These are phyloP conservation scores for Russula brevipes DNA, from an alignment of 768 basidiomycete species.

Conservation along the genomic window DNA sequence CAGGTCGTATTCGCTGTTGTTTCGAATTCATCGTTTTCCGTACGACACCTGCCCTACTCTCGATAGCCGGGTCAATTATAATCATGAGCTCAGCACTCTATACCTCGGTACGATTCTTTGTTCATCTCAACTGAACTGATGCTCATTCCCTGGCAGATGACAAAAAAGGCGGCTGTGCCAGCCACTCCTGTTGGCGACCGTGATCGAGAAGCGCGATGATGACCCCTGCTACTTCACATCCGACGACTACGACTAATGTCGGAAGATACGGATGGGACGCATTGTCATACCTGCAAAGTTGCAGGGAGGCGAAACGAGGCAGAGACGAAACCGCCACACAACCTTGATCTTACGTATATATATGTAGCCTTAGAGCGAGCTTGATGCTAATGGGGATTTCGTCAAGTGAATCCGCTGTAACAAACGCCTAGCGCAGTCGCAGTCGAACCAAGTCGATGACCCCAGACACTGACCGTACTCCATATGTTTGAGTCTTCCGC, in stretches of 20 bases:
- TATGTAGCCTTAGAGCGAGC: neutral
- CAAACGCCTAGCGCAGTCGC: too few species aligned
- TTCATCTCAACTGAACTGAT: neutral
- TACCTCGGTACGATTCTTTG: slow-evolving; percentile 48
- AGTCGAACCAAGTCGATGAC: neutral
- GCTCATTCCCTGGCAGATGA: neutral
- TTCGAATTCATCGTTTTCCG: slow-evolving; percentile 65
- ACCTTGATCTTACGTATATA: neutral
- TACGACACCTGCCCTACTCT: slow-evolving; percentile 51
- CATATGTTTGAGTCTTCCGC: neutral
- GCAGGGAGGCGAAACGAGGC: neutral
- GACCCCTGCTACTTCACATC: neutral
- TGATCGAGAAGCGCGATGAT: neutral
- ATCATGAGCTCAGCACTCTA: slow-evolving; percentile 61
- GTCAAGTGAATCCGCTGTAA: neutral
- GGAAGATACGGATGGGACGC: neutral
- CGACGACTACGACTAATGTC: too few species aligned
- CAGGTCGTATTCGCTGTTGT: slow-evolving; percentile 65
- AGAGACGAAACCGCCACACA: neutral
- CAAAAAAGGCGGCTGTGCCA: neutral
- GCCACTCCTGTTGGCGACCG: neutral
- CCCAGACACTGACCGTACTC: slow-evolving; percentile 3
- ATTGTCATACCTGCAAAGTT: neutral
- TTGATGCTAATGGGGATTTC: neutral
- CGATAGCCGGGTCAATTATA: slow-evolving; percentile 56